These are phyloP conservation scores for Cyclospora cayetanensis DNA, from an alignment of 169 alveolate genomes.

Conservation along the genomic window DNA sequence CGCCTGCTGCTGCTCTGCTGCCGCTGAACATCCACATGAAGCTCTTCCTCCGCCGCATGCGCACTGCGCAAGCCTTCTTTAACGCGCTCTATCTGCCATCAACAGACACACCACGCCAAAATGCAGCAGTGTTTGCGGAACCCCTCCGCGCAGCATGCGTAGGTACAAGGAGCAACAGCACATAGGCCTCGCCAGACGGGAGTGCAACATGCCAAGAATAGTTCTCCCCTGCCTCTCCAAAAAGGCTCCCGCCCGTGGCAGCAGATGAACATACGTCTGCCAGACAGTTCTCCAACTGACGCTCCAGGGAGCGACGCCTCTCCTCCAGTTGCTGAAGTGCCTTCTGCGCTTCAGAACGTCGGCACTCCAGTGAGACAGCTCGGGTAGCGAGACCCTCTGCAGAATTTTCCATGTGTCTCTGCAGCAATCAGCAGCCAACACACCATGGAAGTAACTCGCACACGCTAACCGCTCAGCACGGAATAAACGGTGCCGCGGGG, in stretches of 20 bases:
- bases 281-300: constrained; percentile 12
- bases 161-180: too few relatives aligned
- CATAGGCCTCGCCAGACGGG: too few relatives aligned
- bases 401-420: constrained; percentile 10
- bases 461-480: too few relatives aligned
- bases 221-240: too few relatives aligned
- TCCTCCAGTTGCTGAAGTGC: constrained; percentile 35
- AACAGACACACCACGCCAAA: background rate
- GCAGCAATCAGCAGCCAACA: constrained; percentile 18
- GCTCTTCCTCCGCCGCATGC: constrained; percentile 46
- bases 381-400: constrained; percentile 14
- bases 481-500: background rate
- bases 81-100: constrained; percentile 41
- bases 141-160: too few relatives aligned
- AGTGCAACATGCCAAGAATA: too few relatives aligned
- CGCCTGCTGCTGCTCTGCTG: constrained; percentile 47
- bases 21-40: constrained; percentile 59
- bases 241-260: too few relatives aligned
- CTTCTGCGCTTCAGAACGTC: background rate
- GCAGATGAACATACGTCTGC: constrained; percentile 6
- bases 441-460: background rate
- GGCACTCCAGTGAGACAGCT: background rate
- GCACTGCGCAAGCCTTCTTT: background rate
- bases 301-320: constrained; percentile 33
- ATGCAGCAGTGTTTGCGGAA: background rate